A percentile compares a stretch with the other conserved stretches of the same genome.
phyloP scores from a whole-genome alignment of 2,329 filamentous ascomycete species.

The Spiromastix sp. region DNA sequence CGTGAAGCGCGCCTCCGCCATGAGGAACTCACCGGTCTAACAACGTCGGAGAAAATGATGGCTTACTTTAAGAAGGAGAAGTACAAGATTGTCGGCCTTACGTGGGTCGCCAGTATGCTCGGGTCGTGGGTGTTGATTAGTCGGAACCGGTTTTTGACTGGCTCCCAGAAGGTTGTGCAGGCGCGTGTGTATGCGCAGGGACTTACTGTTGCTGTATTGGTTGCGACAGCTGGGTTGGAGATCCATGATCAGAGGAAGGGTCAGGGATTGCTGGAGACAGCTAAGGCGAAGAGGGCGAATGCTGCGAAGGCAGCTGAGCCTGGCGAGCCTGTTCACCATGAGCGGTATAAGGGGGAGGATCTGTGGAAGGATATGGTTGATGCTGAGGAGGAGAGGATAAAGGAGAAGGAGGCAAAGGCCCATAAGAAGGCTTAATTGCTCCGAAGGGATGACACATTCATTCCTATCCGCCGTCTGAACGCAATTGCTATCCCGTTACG shows the following conservation, averaged over 20 bases:
- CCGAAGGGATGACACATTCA: no score
- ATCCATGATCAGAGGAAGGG: conserved; percentile 66
- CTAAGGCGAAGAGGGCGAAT: conserved; percentile 57
- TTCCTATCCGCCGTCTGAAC: no score
- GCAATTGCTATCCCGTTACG: no score
- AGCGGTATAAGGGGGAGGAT: conserved; percentile 80
- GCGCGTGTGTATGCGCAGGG: conserved; percentile 91
- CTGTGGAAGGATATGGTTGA: conserved; percentile 62
- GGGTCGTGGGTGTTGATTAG: conserved; percentile 65
- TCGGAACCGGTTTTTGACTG: conserved; percentile 63
- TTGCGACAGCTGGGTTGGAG: conserved; percentile 77
- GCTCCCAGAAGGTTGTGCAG: conserved; percentile 82
- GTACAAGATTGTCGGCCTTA: conserved; percentile 73
- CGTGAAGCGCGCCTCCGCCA: conserved; percentile 46
- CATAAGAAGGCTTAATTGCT: no score
- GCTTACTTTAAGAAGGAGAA: conserved; percentile 70
- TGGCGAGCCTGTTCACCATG: conserved; percentile 73
- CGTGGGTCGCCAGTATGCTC: conserved; percentile 74
- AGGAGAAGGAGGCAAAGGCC: conserved; percentile 17
- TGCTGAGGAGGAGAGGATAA: conserved; percentile 36
- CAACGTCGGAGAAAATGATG: conserved; percentile 49
- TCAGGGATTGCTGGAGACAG: conserved; percentile 31
- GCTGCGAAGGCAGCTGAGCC: conserved; percentile 70
- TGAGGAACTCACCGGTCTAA: conserved; percentile 46
- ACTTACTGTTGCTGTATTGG: conserved; percentile 71